phyloP scores from a whole-genome alignment of 2,329 filamentous ascomycete genomes.

The Pestalotiopsis sp. region DNA sequence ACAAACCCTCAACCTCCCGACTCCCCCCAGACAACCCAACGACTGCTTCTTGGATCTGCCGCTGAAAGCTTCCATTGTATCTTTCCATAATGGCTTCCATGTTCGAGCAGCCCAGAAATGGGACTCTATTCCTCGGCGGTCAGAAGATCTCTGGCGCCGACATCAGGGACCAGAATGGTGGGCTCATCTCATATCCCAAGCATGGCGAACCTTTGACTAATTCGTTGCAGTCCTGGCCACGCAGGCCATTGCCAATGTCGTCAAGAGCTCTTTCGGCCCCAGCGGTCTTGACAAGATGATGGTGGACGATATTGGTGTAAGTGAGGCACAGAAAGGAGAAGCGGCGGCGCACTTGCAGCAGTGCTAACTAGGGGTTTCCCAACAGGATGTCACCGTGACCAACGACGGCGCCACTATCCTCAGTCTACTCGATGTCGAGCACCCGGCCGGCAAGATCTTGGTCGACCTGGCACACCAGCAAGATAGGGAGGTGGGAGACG shows the following conservation, averaged over 20 bases:
- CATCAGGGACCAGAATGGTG: constrained; percentile 95
- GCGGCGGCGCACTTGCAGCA: not conserved
- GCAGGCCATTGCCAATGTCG: constrained; percentile 96
- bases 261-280: constrained; percentile 97
- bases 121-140: constrained; percentile 94
- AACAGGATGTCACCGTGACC: constrained; percentile 92
- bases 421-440: constrained; percentile 92
- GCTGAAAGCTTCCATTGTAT: not conserved
- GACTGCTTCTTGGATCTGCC: not conserved
- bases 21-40: not conserved
- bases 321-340: constrained; percentile 31
- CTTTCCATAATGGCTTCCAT: constrained; percentile 77
- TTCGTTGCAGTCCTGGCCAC: constrained; percentile 76
- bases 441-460: constrained; percentile 96
- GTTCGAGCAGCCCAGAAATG: constrained; percentile 93
- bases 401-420: constrained; percentile 99
- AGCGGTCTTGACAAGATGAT: constrained; percentile 99
- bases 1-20: not conserved
- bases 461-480: constrained; percentile 98
- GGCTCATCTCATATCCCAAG: constrained; percentile 31
- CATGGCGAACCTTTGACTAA: not conserved
- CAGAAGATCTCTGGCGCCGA: constrained; percentile 97
- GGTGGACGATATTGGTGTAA: constrained; percentile 97
- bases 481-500: constrained; percentile 98
- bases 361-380: not conserved